A percentile compares a stretch with the other conserved stretches of the same genome.
Evolutionary conservation across 1,284 basidiomycete species (phyloP).

Genomic region (Pholiota adiposa): DNA sequence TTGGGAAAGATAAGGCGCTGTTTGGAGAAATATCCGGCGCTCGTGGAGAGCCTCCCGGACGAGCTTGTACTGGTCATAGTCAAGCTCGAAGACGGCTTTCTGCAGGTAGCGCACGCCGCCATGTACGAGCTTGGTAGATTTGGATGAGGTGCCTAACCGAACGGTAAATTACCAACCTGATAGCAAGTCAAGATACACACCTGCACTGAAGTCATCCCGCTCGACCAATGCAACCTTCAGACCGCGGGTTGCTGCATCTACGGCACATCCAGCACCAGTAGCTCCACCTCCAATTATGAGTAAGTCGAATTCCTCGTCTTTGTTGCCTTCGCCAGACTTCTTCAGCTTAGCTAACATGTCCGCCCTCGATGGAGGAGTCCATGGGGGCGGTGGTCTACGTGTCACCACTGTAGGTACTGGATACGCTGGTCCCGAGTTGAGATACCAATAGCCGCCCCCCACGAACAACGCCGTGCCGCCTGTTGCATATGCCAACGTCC

Average conservation of each 20-base stretch:
- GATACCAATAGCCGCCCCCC: constrained; percentile 68
- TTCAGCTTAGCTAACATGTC: constrained; percentile 67
- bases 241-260: constrained; percentile 93
- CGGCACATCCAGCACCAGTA: constrained; percentile 91
- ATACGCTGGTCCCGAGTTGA: constrained; percentile 72
- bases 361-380: constrained; percentile 72
- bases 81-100: constrained; percentile 95
- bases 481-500: constrained; percentile 53
- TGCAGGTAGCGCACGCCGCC: constrained; percentile 97
- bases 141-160: constrained; percentile 85
- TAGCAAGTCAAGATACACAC: constrained; percentile 39
- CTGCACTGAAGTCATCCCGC: constrained; percentile 90
- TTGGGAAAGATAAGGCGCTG: constrained; percentile 90
- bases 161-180: not conserved
- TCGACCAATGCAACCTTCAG: constrained; percentile 95
- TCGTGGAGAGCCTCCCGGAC: constrained; percentile 94
- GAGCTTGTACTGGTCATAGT: constrained; percentile 97
- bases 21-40: constrained; percentile 92
- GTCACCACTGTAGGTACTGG: constrained; percentile 63
- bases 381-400: constrained; percentile 70
- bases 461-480: constrained; percentile 54
- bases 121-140: constrained; percentile 97
- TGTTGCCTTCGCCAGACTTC: constrained; percentile 39
- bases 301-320: constrained; percentile 23
- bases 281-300: constrained; percentile 79